Conservation (phyloP, 169 alveolate genomes). For the Cryptosporidium sp. region DNA sequence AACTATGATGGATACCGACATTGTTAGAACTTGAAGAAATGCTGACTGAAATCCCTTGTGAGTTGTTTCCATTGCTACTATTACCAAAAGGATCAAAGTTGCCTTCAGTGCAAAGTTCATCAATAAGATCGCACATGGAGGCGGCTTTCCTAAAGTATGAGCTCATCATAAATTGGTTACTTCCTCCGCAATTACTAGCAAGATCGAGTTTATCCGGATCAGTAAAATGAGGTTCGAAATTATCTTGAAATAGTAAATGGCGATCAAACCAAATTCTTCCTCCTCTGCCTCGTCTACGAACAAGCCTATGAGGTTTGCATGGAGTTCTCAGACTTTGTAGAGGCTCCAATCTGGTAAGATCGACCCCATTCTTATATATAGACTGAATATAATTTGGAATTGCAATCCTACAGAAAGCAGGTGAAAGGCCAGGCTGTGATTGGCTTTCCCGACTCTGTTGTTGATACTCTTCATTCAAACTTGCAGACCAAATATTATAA, state of each 20-base stretch:
- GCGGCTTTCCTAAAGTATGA: conserved; percentile 45
- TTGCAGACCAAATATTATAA: neutral
- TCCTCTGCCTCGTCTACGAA: conserved; percentile 68
- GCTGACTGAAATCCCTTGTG: conserved; percentile 4
- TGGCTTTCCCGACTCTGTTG: conserved; percentile 30
- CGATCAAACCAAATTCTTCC: conserved; percentile 74
- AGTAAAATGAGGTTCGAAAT: conserved; percentile 56
- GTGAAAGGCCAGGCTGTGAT: neutral
- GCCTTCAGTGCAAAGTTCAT: conserved; percentile 61
- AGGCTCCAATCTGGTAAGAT: conserved; percentile 43
- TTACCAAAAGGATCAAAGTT: conserved; percentile 57
- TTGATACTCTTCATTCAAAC: neutral
- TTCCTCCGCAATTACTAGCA: conserved; percentile 46
- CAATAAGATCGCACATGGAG: conserved; percentile 56
- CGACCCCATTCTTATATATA: conserved; percentile 58
- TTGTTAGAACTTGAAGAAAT: neutral
- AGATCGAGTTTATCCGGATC: conserved; percentile 51
- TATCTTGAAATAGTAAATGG: conserved; percentile 10
- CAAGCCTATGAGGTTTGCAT: conserved; percentile 58
- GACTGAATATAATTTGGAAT: conserved; percentile 53
- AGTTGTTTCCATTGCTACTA: conserved; percentile 13
- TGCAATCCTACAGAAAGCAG: conserved; percentile 51
- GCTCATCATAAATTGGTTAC: conserved; percentile 44
- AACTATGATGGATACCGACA: neutral
- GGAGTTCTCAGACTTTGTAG: conserved; percentile 59